Conservation (phyloP, 306 rosid genomes). For the Corylus avellana region DNA sequence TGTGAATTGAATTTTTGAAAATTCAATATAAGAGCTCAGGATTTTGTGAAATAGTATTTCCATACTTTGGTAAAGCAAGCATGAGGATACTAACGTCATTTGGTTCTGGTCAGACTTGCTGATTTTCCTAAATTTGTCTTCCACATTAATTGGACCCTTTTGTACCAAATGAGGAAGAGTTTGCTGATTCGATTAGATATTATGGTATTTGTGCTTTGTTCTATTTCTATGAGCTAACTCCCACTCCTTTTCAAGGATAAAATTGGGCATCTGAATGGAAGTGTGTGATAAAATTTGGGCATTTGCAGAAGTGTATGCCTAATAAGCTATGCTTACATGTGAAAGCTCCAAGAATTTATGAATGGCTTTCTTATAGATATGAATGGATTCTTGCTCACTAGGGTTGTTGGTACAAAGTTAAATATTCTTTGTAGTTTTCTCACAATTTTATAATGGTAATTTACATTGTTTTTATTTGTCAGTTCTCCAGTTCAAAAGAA, state of each 20-base stretch:
- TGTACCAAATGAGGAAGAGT: not conserved
- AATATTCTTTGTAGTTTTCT: not conserved
- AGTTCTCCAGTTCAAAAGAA: slow-evolving; percentile 86
- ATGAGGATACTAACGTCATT: not conserved
- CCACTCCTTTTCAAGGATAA: not conserved
- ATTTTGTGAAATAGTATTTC: not conserved
- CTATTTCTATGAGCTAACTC: not conserved
- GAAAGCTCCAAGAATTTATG: not conserved
- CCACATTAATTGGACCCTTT: not conserved
- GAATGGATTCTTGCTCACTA: not conserved
- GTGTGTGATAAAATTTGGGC: not conserved
- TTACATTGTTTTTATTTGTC: slow-evolving; percentile 28
- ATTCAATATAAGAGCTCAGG: not conserved
- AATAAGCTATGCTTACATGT: slow-evolving; percentile 7
- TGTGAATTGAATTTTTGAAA: not conserved
- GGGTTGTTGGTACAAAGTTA: not conserved
- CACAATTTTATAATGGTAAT: slow-evolving; percentile 25
- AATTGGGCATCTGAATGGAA: not conserved
- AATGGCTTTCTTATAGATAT: slow-evolving; percentile 20
- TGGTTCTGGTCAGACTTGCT: not conserved
- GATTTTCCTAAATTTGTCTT: not conserved
- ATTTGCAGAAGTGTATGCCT: slow-evolving; percentile 10
- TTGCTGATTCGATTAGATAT: not conserved
- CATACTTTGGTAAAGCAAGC: not conserved
- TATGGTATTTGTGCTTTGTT: not conserved